Conservation (phyloP, 2,329 filamentous ascomycete species). For the Microsporum audouinii region DNA sequence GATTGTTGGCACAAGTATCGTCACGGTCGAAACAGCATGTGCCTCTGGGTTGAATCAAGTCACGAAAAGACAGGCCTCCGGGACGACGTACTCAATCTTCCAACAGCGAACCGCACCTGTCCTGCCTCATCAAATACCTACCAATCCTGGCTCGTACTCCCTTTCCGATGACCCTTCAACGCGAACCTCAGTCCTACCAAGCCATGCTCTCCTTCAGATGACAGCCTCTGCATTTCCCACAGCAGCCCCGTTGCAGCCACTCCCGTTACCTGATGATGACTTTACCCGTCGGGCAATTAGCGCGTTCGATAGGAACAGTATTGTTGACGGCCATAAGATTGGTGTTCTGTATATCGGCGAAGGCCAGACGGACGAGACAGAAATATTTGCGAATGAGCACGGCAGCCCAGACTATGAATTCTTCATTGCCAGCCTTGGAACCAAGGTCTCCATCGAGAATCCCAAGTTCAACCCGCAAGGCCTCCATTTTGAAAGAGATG, state of each 20-base stretch:
- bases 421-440: slow-evolving; percentile 73
- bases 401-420: slow-evolving; percentile 81
- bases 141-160: slow-evolving; percentile 30
- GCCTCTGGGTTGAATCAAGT: slow-evolving; percentile 39
- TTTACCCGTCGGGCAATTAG: slow-evolving; percentile 61
- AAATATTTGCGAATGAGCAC: slow-evolving; percentile 75
- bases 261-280: slow-evolving; percentile 64
- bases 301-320: slow-evolving; percentile 74
- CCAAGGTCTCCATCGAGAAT: slow-evolving; percentile 65
- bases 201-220: slow-evolving; percentile 37
- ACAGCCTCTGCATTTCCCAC: slow-evolving; percentile 35
- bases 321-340: slow-evolving; percentile 89
- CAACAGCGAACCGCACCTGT: slow-evolving; percentile 37
- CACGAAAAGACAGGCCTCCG: slow-evolving; percentile 41
- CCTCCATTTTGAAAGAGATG: slow-evolving; percentile 71
- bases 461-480: slow-evolving; percentile 90
- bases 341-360: slow-evolving; percentile 89
- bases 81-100: slow-evolving; percentile 39
- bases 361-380: slow-evolving; percentile 67
- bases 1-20: slow-evolving; percentile 42
- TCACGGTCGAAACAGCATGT: slow-evolving; percentile 40
- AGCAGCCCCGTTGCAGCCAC: slow-evolving; percentile 49
- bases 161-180: slow-evolving; percentile 26
- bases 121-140: slow-evolving; percentile 35
- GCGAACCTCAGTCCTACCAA: slow-evolving; percentile 35